These are phyloP conservation scores for Petunia secreta DNA, from an alignment of 257 asterid species.

Conservation along the genomic window DNA sequence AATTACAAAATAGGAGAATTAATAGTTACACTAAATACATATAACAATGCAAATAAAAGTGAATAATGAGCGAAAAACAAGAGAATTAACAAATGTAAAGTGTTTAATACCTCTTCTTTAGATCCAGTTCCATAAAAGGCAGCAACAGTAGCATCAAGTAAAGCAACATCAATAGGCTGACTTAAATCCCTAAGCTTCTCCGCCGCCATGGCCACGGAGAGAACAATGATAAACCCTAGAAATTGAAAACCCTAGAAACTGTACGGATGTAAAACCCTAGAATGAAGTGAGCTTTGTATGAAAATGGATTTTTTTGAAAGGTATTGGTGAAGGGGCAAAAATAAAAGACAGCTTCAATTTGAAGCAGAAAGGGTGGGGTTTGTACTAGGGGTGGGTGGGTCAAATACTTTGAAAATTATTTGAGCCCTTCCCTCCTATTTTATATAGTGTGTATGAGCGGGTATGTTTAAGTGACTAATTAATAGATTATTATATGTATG, in stretches of 20 bases:
- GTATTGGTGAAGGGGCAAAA: neutral
- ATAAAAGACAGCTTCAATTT: slow-evolving; percentile 43
- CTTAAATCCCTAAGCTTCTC: slow-evolving; percentile 86
- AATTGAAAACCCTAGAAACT: slow-evolving; percentile 38
- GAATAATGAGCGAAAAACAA: too few relatives aligned
- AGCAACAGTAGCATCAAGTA: slow-evolving; percentile 91
- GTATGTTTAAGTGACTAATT: neutral
- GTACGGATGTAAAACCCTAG: neutral
- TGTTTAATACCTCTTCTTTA: slow-evolving; percentile 70
- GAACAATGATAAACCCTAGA: slow-evolving; percentile 41
- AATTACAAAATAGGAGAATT: neutral
- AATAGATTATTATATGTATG: too few relatives aligned
- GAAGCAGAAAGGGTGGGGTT: slow-evolving; percentile 38
- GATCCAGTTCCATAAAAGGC: slow-evolving; percentile 99
- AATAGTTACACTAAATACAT: neutral
- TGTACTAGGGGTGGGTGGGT: neutral
- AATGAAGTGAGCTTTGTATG: slow-evolving; percentile 2
- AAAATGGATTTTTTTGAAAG: too few relatives aligned
- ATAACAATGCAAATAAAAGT: too few relatives aligned
- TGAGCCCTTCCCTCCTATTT: slow-evolving; percentile 29
- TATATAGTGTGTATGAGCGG: neutral
- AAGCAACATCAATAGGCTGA: slow-evolving; percentile 82
- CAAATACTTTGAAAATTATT: slow-evolving; percentile 30
- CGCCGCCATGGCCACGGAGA: slow-evolving; percentile 52
- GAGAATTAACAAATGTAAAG: too few relatives aligned